Percentiles rank a stretch among this genome's conserved stretches.
phyloP scores from a whole-genome alignment of 1,284 basidiomycete species.

The Tilletia caries region DNA sequence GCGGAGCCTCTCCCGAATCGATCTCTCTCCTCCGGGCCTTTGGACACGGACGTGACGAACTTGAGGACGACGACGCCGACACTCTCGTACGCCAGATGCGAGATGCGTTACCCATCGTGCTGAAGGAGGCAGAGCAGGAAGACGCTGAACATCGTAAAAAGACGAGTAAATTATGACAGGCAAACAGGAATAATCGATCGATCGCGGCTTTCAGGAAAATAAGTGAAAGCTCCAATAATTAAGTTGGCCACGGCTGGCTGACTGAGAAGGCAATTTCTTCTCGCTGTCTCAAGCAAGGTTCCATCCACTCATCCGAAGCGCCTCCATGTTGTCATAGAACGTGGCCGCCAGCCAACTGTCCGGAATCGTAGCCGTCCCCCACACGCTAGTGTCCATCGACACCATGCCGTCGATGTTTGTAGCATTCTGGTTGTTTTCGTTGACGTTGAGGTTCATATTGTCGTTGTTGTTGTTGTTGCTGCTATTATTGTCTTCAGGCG shows the following conservation, averaged over 20 bases:
- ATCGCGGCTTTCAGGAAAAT: no score
- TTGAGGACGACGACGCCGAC: slow-evolving; percentile 35
- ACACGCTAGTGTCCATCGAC: not conserved
- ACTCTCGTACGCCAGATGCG: slow-evolving; percentile 7
- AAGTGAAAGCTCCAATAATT: no score
- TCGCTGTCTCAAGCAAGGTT: not conserved
- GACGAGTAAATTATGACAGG: not conserved
- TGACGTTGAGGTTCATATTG: no score
- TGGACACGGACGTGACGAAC: slow-evolving; percentile 40
- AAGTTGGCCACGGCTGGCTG: no score
- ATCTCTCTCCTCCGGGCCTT: slow-evolving; percentile 24
- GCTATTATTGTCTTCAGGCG: no score
- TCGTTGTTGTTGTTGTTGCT: no score
- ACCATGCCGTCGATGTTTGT: not conserved
- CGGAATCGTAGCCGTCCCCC: slow-evolving; percentile 1
- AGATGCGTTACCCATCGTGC: not conserved
- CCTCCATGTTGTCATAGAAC: slow-evolving; percentile 14
- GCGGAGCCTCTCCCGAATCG: slow-evolving; percentile 18
- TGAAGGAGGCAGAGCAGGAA: slow-evolving; percentile 15
- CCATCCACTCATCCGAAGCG: not conserved
- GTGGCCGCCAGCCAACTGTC: slow-evolving; percentile 7
- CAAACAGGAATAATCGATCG: no score
- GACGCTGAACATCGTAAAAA: slow-evolving; percentile 15
- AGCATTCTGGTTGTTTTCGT: not conserved
- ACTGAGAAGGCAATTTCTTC: no score